Evolutionary conservation across 2,329 filamentous ascomycete species (phyloP), one percentile per base, ranked within the genome.

Genomic region (Didymella pinodella): DNA sequence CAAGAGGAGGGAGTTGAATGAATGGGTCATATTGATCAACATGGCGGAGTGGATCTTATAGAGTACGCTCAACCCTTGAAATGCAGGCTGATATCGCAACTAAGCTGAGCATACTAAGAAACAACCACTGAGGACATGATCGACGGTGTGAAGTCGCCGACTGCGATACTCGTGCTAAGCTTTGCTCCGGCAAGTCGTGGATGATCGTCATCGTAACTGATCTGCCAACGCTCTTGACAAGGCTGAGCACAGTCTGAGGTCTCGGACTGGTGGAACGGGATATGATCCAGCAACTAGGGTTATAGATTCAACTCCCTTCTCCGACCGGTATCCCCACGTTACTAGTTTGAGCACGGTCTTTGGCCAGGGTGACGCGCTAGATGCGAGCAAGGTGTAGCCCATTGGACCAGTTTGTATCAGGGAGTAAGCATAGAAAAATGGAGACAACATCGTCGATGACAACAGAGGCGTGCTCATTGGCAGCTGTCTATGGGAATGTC

Each of bases 381-480:
- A 40, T 40, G n/a, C 36, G 36, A 40, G 36, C 36, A n/a, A n/a
- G 31, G 29, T 16, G 14, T 28, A 36, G 32, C 29, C 43, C 28
- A 52, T 43, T 38, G 16, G 29, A 29, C 29, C 36, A 22, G 25
- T 20, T 18, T n/a, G 28, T 38, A 16, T 18, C 29, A 44, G 22
- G 12, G 10, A 29, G 8, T 18, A 20, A 44, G 7, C 29, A 40
- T 22, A 14, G 12, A 29, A 45, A 34, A 25, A 32, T 22, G 29
- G 36, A 12, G 22, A 44, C 12, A n/a, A 8, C 12, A 49, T 50
- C 38, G 56, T 46, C 56, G 48, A 54, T 54, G 56, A 58, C 49
- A 58, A 58, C 36, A 44, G 25, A 40, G 36, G 36, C 45, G 25
- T 44, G 18, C 38, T 41, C 32, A 54, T 49, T 58, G 36, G 56